phyloP scores from a whole-genome alignment of 2,329 filamentous ascomycete genomes.

The Aspergillus novoparasiticus region DNA sequence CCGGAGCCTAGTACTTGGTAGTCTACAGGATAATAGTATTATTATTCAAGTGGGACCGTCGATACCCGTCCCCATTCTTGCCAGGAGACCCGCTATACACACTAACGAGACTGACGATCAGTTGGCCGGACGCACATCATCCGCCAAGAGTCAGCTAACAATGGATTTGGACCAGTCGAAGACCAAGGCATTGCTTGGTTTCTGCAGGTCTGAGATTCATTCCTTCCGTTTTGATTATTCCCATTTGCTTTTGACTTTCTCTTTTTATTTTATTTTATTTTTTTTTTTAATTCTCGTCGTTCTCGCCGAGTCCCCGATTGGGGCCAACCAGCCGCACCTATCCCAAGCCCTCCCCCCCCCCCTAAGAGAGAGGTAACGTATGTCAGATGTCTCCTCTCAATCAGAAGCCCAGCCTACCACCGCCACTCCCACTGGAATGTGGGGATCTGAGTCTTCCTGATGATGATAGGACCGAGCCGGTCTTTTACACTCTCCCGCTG shows the following conservation, averaged over 20 bases:
- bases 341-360: conserved; percentile 17
- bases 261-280: neutral
- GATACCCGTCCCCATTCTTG: neutral
- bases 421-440: conserved; percentile 18
- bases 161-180: conserved; percentile 17
- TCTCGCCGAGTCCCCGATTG: conserved; percentile 10
- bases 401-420: conserved; percentile 15
- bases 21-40: neutral
- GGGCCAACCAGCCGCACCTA: conserved; percentile 18
- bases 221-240: neutral
- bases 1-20: neutral
- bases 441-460: conserved; percentile 4
- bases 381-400: conserved; percentile 10
- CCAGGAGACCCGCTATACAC: neutral
- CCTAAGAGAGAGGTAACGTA: conserved; percentile 3
- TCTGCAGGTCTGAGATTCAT: conserved; percentile 17
- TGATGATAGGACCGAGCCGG: conserved; percentile 1
- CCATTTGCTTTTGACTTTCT: neutral
- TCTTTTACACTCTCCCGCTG: neutral
- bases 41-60: neutral
- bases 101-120: conserved; percentile 10
- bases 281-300: neutral
- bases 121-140: conserved; percentile 29
- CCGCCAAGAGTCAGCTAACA: conserved; percentile 17
- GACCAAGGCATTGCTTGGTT: conserved; percentile 12